These are phyloP conservation scores for Barnettozyma botsteinii DNA, from an alignment of 805 yeast species.

Conservation along the genomic window DNA sequence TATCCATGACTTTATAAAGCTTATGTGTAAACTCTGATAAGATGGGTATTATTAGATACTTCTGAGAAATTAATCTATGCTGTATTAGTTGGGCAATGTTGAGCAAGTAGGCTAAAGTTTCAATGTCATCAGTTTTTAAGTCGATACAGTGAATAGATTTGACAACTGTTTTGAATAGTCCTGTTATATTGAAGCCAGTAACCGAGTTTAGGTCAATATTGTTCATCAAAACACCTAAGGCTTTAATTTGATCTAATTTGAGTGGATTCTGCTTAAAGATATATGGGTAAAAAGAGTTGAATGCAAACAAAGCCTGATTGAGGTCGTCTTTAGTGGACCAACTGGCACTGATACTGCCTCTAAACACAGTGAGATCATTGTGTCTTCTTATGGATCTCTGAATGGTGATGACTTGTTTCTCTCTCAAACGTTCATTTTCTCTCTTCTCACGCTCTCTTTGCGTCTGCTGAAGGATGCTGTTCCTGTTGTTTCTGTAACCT, in stretches of 20 bases:
- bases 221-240: not conserved
- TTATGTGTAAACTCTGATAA: slow-evolving; percentile 1
- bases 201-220: not conserved
- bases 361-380: slow-evolving; percentile 28
- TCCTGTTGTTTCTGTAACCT: slow-evolving; percentile 32
- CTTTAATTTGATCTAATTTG: slow-evolving; percentile 7
- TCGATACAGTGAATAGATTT: slow-evolving; percentile 6
- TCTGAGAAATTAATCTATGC: not conserved
- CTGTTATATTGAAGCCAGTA: not conserved
- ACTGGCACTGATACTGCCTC: slow-evolving; percentile 16
- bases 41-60: slow-evolving; percentile 3
- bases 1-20: not conserved
- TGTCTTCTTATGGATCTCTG: slow-evolving; percentile 44
- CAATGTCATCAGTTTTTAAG: slow-evolving; percentile 1
- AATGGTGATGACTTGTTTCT: slow-evolving; percentile 42
- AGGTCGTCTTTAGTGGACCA: slow-evolving; percentile 18
- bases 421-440: slow-evolving; percentile 46
- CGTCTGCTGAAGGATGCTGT: slow-evolving; percentile 52
- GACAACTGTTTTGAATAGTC: slow-evolving; percentile 9
- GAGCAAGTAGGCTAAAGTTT: slow-evolving; percentile 4
- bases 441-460: slow-evolving; percentile 61
- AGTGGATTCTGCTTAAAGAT: slow-evolving; percentile 13
- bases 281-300: slow-evolving; percentile 27
- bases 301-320: slow-evolving; percentile 19
- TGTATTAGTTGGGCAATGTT: slow-evolving; percentile 6